Base-by-base conservation (phyloP, 345 rosid genomes). In the Lepidium africanum region DNA sequence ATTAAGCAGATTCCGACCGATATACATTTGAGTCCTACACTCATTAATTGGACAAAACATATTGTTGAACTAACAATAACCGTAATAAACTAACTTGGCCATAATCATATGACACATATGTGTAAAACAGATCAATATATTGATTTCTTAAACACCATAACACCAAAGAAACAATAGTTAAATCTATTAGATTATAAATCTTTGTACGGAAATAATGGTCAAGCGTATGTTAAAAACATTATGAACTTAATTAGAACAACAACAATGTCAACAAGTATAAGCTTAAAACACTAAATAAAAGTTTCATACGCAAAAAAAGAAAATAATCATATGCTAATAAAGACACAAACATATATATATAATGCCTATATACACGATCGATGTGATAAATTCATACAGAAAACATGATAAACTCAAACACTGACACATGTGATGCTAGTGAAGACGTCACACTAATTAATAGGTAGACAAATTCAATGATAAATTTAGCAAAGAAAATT, bases 1-100 rank as follows among this genome's bases (percentile, higher is more conserved):
- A 70, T 73, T 73, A 45, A 67, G 73, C 63, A 61, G 41, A 68
- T 68, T 62, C 74, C 58, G 62, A 66, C 77, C 72, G 72, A 73
- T 73, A 72, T 1, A 67, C 69, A 74, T 74, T 43, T 62, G 64
- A 45, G 69, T 74, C 46, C 30, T 67, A 66, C 68, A 65, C 67
- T 66, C 63, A 73, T 67, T 67, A 47, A 27, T 2, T 2, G 1
- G n/a, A 69, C 10, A 25, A 12, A 46, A 16, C 10, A 61, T 61
- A 63, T 45, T 35, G 6, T 45, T 35, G 6, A 48, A 25, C 15
- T 41, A 10, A 51, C 17, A 59, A 13, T 33, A 14, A 32, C 16
- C 51, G 1, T 55, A 16, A 17, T 42, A 9, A 36, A 6, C 11
- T 55, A 8, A 13, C 8, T 51, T 51, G 7, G 36, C 16, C n/a